These are phyloP conservation scores for Colletotrichum paranaense DNA, from an alignment of 2,329 filamentous ascomycete genomes.

Conservation along the genomic window DNA sequence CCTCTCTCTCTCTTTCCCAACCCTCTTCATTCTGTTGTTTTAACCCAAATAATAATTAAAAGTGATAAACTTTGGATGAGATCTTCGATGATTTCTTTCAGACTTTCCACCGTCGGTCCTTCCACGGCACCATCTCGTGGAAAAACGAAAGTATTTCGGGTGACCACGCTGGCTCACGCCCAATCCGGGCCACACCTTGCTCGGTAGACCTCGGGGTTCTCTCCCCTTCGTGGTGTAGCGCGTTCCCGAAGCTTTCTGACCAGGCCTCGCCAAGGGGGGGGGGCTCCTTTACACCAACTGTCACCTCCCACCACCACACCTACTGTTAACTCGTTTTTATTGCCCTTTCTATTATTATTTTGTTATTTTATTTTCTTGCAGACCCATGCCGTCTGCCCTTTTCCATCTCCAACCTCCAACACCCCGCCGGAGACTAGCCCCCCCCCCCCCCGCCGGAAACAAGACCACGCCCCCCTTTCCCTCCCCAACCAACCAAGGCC, in stretches of 20 bases:
- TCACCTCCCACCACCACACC: constrained; percentile 4
- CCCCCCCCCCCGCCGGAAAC: neutral
- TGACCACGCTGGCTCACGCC: neutral
- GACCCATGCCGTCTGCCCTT: neutral
- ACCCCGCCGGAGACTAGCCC: too few species aligned
- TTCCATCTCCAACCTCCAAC: neutral
- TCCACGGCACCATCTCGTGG: constrained; percentile 33
- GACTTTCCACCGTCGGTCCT: constrained; percentile 20
- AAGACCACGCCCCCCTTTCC: neutral
- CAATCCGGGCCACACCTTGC: neutral
- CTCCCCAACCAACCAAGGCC: neutral
- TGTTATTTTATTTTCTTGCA: neutral
- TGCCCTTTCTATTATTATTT: neutral
- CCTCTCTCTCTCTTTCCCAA: neutral
- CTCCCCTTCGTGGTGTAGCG: neutral
- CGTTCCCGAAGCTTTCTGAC: constrained; percentile 8
- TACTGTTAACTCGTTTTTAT: neutral
- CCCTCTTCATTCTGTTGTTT: neutral
- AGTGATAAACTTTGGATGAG: neutral
- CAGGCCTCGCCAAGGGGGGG: neutral
- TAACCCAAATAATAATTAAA: neutral
- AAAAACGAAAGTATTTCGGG: neutral
- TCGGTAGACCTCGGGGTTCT: constrained; percentile 19
- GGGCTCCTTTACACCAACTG: constrained; percentile 13
- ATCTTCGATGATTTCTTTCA: neutral